Evolutionary conservation across 257 asterid species (phyloP), one percentile per base, ranked within the genome.

Genomic region (Striga asiatica): DNA sequence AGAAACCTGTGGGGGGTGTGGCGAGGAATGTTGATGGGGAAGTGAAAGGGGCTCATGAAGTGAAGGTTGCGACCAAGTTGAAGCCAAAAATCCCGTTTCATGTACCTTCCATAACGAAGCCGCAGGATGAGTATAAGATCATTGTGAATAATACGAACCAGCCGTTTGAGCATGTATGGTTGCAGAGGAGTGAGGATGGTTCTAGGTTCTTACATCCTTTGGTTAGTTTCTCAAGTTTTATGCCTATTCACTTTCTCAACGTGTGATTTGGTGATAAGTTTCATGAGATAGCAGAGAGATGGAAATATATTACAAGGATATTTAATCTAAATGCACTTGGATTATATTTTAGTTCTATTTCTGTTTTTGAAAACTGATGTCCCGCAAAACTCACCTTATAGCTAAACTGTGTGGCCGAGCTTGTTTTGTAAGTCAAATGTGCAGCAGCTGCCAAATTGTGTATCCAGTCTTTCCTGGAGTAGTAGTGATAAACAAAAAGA

Each of bases 131-230:
- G 81, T 88, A 64, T 47, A 92, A 82, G 78, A 84, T 92, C 21
- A 73, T 84, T 17, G 93, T 92, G 58, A 82, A 88, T 71, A 88
- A 88, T 68, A 7, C 66, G 7, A 88, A 92, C 48, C 88, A 82
- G 81, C 93, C 94, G 0, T 77, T 82, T 50, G 93, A 88, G 47
- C 99, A 92, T 54, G 97, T 88, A 23, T 92, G 95, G 97, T 58
- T 88, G 77, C 80, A 82, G 74, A 84, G 48, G 73, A 79, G 76
- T 58, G 93, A 84, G 60, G 94, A 88, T 68, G 94, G 83, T 60
- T 72, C 78, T 18, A 67, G 75, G 62, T 74, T 79, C 60, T 9
- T 79, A 21, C 94, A 88, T 78, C 91, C 94, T 19, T 56, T 85
- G 95, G 94, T 85, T 66, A 64, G 96, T 77, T n/a, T 48, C 32